Conservation (phyloP, 164 flowering plant genomes). For the Berberis thunbergii region DNA sequence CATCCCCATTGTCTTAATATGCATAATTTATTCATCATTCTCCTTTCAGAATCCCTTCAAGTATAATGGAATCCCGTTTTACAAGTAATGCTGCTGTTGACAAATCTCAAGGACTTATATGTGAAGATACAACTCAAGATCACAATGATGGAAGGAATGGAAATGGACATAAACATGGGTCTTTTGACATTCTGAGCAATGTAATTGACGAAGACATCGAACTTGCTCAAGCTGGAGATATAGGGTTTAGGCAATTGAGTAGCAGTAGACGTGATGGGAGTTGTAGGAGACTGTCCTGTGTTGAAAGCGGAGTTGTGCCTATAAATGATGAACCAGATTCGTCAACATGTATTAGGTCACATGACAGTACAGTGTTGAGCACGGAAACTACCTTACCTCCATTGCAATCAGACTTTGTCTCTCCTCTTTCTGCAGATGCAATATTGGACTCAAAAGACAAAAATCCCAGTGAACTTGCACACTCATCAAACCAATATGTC, state of each 20-base stretch:
- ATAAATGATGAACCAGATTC: constrained; percentile 19
- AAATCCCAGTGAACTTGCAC: constrained; percentile 4
- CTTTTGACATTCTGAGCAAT: background rate
- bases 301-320: constrained; percentile 24
- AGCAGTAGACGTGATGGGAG: constrained; percentile 35
- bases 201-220: constrained; percentile 27
- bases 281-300: constrained; percentile 23
- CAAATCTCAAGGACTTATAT: no score
- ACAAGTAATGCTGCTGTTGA: no score
- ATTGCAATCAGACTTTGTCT: no score
- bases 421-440: constrained; percentile 23
- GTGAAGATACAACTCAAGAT: no score
- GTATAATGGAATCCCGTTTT: no score
- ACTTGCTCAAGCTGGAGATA: constrained; percentile 74
- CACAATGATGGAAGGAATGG: no score
- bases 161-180: background rate
- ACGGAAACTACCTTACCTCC: background rate
- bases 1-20: no score
- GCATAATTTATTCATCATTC: no score
- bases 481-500: background rate
- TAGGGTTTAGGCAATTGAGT: constrained; percentile 52
- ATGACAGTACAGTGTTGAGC: no score
- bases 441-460: constrained; percentile 10
- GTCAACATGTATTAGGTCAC: constrained; percentile 3
- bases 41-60: no score